Evolutionary conservation across 1,139 yeast genomes (phyloP).

Genomic region (Groenewaldozyma sp.): DNA sequence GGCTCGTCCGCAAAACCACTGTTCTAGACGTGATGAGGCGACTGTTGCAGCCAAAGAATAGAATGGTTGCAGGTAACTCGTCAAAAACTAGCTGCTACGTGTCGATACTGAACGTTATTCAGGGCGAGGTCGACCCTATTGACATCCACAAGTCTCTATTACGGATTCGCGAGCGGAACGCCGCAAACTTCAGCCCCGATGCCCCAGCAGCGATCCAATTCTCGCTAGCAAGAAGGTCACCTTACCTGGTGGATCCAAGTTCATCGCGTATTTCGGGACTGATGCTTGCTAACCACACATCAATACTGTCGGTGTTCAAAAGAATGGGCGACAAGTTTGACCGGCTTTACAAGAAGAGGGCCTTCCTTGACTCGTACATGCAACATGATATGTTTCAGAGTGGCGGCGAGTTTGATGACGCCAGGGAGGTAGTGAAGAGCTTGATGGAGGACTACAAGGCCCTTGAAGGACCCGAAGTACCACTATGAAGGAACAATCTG

Average conservation of each 20-base stretch:
- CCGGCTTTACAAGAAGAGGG: conserved; percentile 65
- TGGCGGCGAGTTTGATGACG: conserved; percentile 69
- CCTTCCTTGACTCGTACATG: conserved; percentile 74
- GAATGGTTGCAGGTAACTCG: conserved; percentile 48
- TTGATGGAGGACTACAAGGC: conserved; percentile 63
- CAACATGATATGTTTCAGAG: conserved; percentile 48
- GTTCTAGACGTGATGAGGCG: conserved; percentile 84
- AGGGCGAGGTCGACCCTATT: conserved; percentile 61
- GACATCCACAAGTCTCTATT: conserved; percentile 75
- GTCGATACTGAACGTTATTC: conserved; percentile 64
- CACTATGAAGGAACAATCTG: too few relatives aligned
- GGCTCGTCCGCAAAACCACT: conserved; percentile 58
- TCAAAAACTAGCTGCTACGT: conserved; percentile 43
- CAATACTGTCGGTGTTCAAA: conserved; percentile 55
- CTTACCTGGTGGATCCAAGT: conserved; percentile 34
- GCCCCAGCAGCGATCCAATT: conserved; percentile 73
- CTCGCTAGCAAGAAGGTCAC: conserved; percentile 68
- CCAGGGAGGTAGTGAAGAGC: conserved; percentile 60
- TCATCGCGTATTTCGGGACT: conserved; percentile 44
- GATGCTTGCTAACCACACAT: conserved; percentile 71
- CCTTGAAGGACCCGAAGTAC: conserved; percentile 38
- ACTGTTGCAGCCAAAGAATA: conserved; percentile 65
- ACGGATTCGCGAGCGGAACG: conserved; percentile 61
- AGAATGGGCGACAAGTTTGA: conserved; percentile 73
- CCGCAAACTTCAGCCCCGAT: conserved; percentile 76